Base-by-base conservation (phyloP, 371 early-diverging fungal species). In the Capniomyces stellatus region DNA sequence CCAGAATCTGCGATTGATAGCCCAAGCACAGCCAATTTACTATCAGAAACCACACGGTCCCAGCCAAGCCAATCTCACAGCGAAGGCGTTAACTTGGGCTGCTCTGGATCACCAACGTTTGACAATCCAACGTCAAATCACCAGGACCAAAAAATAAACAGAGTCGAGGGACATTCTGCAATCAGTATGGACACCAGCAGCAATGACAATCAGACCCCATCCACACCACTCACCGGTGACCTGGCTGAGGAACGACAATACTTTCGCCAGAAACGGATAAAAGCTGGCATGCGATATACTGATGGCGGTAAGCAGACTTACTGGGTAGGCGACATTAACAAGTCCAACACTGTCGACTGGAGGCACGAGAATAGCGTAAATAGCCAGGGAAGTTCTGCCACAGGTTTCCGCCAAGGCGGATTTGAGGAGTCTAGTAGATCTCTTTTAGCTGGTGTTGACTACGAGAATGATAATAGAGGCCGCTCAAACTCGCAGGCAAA, bases 241-340 rank as follows among this genome's bases (percentile, higher is more conserved):
- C 49, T 55, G 18, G 59, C 57, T 39, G 64, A 66, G 47, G 56
- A 67, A 52, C 63, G 63, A 25, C 35, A 35, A 10, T 35, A 35
- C 15, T 6, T 28, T 24, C 31, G 43, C 18, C 27, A 49, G 1
- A 55, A 55, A 2, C 62, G 70, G 12, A 54, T 84, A 54, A 81
- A 79, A 71, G 86, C 85, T 2, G 88, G 86, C 0, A 62, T 87
- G 52, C 73, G 88, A 1, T 85, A 85, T 46, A 77, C 81, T 0
- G 72, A 74, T 29, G 82, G 83, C 15, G 86, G 86, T 2, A 70
- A 79, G 8, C 70, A 73, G 47, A 86, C 83, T 41, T 83, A 83
- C 58, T 87, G 88, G 88, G 56, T 86, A 60, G 6, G 61, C 62
- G 39, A 58, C 62, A 23, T 60, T 23, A 55, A 58, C 13, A 58